Conservation (phyloP, 495 filamentous ascomycete species). For the Podospora comata region DNA sequence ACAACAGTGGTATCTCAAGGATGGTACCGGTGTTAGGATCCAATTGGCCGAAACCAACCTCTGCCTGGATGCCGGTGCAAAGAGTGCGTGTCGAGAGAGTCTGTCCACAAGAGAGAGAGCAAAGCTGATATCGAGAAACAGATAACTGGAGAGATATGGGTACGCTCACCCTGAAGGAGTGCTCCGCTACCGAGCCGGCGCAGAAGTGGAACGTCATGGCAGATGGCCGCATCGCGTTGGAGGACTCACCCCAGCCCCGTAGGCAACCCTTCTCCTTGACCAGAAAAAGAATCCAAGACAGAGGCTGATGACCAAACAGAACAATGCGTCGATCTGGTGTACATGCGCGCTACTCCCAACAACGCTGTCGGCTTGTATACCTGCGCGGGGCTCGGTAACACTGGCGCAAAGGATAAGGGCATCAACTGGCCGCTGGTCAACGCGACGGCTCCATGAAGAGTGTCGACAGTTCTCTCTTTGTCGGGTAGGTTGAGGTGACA, state of each 20-base stretch:
- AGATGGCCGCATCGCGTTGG: constrained; percentile 50
- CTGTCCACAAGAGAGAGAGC: neutral
- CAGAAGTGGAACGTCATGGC: constrained; percentile 49
- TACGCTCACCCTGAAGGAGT: constrained; percentile 41
- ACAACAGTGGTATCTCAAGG: constrained; percentile 51
- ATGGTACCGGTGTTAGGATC: constrained; percentile 39
- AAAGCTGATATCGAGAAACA: constrained; percentile 14
- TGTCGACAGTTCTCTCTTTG: no score
- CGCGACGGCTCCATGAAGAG: constrained; percentile 21
- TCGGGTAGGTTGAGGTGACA: no score
- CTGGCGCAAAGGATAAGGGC: constrained; percentile 50
- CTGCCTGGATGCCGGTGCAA: constrained; percentile 50
- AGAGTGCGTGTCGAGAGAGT: constrained; percentile 33
- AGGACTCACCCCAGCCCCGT: constrained; percentile 36
- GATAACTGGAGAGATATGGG: constrained; percentile 55
- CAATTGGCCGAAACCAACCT: constrained; percentile 44
- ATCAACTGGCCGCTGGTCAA: constrained; percentile 53
- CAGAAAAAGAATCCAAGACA: neutral
- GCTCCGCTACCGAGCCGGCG: constrained; percentile 37
- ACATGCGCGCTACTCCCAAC: constrained; percentile 49
- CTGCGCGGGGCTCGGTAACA: constrained; percentile 49
- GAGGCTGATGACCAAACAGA: constrained; percentile 30
- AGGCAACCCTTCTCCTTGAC: neutral
- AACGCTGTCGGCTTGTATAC: constrained; percentile 52
- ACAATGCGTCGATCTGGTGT: constrained; percentile 52